Conservation (phyloP, 176 grass and related monocot species). For the Phoenix roebelenii region DNA sequence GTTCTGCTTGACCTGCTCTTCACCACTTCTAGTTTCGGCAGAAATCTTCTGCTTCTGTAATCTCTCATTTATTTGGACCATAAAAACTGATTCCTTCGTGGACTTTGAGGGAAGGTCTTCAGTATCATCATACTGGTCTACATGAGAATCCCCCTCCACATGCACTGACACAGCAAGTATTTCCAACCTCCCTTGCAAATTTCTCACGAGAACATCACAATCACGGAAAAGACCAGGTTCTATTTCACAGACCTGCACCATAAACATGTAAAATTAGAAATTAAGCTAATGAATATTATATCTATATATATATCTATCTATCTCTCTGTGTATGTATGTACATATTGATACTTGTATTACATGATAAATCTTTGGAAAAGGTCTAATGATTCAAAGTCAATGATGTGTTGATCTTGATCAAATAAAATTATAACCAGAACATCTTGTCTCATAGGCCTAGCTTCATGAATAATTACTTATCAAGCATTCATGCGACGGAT, state of each 20-base stretch:
- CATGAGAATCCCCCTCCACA: constrained; percentile 40
- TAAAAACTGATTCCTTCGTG: constrained; percentile 19
- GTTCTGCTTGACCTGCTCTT: constrained; percentile 38
- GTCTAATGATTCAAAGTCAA: no score
- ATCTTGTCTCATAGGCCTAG: no score
- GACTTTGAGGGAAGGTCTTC: constrained; percentile 33
- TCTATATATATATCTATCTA: no score
- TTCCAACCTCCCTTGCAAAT: constrained; percentile 64
- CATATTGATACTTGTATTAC: no score
- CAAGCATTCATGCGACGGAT: no score
- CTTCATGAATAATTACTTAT: no score
- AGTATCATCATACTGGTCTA: constrained; percentile 33
- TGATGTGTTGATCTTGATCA: no score
- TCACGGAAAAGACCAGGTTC: constrained; percentile 66
- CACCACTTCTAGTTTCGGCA: constrained; percentile 13
- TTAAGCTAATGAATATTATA: no score
- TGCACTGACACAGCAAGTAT: constrained; percentile 57
- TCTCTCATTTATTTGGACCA: constrained; percentile 31
- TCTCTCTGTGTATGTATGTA: no score
- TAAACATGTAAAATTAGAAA: neutral
- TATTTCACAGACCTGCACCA: constrained; percentile 72
- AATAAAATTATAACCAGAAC: no score
- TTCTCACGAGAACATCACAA: constrained; percentile 64
- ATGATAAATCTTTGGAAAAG: no score
- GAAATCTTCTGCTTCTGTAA: constrained; percentile 52